These are phyloP conservation scores for Bipolaris zeicola DNA, from an alignment of 2,329 filamentous ascomycete genomes.

Conservation along the genomic window DNA sequence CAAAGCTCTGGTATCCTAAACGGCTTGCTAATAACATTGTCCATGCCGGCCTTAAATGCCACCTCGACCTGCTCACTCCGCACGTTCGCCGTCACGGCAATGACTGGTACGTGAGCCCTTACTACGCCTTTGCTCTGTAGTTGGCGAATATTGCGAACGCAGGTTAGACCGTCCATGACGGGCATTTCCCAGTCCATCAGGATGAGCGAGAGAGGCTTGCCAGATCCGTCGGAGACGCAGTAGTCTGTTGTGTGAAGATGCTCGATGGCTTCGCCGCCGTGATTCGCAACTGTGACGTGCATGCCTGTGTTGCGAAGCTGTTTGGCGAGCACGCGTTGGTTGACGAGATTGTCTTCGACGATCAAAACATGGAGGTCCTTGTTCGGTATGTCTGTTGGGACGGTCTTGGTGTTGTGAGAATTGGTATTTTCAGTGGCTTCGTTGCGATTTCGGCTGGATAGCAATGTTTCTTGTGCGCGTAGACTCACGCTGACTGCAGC, in stretches of 20 bases:
- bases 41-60: constrained; percentile 42
- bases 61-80: constrained; percentile 38
- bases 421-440: constrained; percentile 2
- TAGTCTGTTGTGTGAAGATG: constrained; percentile 38
- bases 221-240: constrained; percentile 19
- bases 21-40: constrained; percentile 73
- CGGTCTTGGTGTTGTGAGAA: background rate
- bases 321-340: constrained; percentile 49
- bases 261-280: constrained; percentile 48
- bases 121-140: constrained; percentile 30
- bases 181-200: constrained; percentile 46
- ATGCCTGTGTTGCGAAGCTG: constrained; percentile 47
- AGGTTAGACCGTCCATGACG: constrained; percentile 40
- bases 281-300: constrained; percentile 46
- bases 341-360: constrained; percentile 50
- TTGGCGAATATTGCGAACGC: constrained; percentile 33
- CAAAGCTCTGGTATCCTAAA: constrained; percentile 55
- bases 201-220: constrained; percentile 28
- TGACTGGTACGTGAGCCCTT: constrained; percentile 35
- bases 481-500: constrained; percentile 15
- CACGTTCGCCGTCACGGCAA: constrained; percentile 46
- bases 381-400: constrained; percentile 5
- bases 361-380: constrained; percentile 34
- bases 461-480: constrained; percentile 15
- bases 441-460: constrained; percentile 14